A percentile compares a stretch with the other conserved stretches of the same genome.
Conservation (phyloP, 495 filamentous ascomycete species). For the Sphaerosporella brunnea region DNA sequence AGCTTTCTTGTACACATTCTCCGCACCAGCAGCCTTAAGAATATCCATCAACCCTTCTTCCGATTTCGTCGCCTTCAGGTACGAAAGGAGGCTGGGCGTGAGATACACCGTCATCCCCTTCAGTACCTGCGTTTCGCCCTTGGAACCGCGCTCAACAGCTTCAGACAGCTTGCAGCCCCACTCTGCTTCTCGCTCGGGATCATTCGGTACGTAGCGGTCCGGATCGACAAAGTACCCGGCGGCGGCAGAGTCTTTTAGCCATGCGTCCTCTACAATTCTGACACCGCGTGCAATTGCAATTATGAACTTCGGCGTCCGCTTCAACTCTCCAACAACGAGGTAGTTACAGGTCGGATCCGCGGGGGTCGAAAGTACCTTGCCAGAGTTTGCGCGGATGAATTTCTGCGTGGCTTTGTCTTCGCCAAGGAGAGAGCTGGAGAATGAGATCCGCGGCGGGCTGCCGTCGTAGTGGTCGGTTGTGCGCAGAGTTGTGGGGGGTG, state of each 20-base stretch:
- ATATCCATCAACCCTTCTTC: slow-evolving; percentile 20
- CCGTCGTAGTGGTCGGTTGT: slow-evolving; percentile 17
- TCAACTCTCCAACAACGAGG: slow-evolving; percentile 21
- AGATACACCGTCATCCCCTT: slow-evolving; percentile 16
- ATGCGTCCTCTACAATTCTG: slow-evolving; percentile 21
- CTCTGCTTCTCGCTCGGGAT: slow-evolving; percentile 17
- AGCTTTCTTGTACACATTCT: slow-evolving; percentile 14
- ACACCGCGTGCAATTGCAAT: slow-evolving; percentile 17
- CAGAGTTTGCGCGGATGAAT: slow-evolving; percentile 18
- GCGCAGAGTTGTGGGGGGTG: neutral
- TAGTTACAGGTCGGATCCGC: slow-evolving; percentile 18
- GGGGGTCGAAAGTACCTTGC: slow-evolving; percentile 16
- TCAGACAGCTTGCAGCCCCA: slow-evolving; percentile 17
- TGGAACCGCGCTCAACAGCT: slow-evolving; percentile 15
- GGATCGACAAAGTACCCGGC: slow-evolving; percentile 17
- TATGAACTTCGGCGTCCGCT: slow-evolving; percentile 21
- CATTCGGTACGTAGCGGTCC: slow-evolving; percentile 17
- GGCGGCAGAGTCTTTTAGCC: slow-evolving; percentile 19
- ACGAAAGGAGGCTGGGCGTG: slow-evolving; percentile 14
- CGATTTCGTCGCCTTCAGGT: slow-evolving; percentile 16
- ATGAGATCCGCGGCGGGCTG: slow-evolving; percentile 18
- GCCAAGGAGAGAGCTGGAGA: slow-evolving; percentile 19
- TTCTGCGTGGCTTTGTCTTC: slow-evolving; percentile 14
- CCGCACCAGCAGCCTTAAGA: slow-evolving; percentile 19
- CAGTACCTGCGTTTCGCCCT: slow-evolving; percentile 15